Percentiles rank a stretch among this genome's conserved stretches.
phyloP scores from a whole-genome alignment of 1,139 yeast genomes.

The Scheffersomyces insectosa region DNA sequence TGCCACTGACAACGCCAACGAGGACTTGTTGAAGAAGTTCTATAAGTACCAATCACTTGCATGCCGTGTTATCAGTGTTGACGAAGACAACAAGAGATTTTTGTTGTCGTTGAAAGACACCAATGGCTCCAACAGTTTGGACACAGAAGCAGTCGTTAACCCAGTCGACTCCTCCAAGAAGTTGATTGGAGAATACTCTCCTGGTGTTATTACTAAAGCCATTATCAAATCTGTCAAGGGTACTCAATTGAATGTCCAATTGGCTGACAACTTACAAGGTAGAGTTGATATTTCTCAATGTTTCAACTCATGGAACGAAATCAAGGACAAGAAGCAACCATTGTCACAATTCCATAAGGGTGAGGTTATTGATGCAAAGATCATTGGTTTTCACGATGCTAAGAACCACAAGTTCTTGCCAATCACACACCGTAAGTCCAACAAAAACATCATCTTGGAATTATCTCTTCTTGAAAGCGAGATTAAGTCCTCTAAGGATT shows the following conservation, averaged over 20 bases:
- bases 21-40: slow-evolving; percentile 59
- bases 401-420: slow-evolving; percentile 71
- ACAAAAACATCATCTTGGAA: slow-evolving; percentile 63
- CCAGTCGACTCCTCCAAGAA: slow-evolving; percentile 62
- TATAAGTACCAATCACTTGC: slow-evolving; percentile 66
- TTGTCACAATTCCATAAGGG: slow-evolving; percentile 61
- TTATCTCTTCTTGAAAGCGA: slow-evolving; percentile 52
- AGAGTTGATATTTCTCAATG: slow-evolving; percentile 77
- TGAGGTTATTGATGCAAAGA: slow-evolving; percentile 58
- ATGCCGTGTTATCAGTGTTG: slow-evolving; percentile 63
- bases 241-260: slow-evolving; percentile 71
- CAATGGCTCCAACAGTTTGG: slow-evolving; percentile 23
- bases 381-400: slow-evolving; percentile 78
- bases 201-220: slow-evolving; percentile 67
- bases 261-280: slow-evolving; percentile 81
- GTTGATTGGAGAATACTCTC: slow-evolving; percentile 49
- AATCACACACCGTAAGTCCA: slow-evolving; percentile 56
- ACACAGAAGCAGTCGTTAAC: slow-evolving; percentile 34
- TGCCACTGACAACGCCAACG: slow-evolving; percentile 56
- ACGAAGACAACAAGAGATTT: slow-evolving; percentile 69
- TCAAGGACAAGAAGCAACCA: slow-evolving; percentile 61
- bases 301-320: slow-evolving; percentile 55
- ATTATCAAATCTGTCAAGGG: slow-evolving; percentile 62
- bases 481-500: slow-evolving; percentile 18
- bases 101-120: slow-evolving; percentile 56